Evolutionary conservation across 306 rosid genomes (phyloP).

Genomic region (Rubus idaeus): DNA sequence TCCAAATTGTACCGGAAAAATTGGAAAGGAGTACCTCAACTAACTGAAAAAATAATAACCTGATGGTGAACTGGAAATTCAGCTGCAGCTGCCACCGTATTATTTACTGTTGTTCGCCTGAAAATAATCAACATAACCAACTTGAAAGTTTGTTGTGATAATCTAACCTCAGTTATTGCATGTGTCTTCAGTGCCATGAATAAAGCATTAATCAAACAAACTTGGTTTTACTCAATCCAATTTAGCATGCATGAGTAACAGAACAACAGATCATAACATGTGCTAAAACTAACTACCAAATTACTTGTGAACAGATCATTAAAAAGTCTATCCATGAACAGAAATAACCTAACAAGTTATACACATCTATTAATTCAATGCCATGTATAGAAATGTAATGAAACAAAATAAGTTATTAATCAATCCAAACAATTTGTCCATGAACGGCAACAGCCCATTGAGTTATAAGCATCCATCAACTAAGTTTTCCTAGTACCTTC

Average conservation of each 20-base stretch:
- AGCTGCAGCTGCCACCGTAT: constrained; percentile 36
- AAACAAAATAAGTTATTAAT: not conserved
- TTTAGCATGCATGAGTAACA: not conserved
- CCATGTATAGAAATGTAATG: not conserved
- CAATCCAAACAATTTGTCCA: constrained; percentile 11
- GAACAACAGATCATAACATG: not conserved
- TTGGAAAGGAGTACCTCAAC: constrained; percentile 7
- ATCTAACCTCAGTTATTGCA: not conserved
- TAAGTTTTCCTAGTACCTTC: constrained; percentile 53
- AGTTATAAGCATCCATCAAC: constrained; percentile 24
- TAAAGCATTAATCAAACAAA: not conserved
- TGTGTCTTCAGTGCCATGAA: not conserved
- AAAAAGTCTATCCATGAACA: constrained; percentile 15
- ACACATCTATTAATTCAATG: constrained; percentile 17
- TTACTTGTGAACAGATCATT: not conserved
- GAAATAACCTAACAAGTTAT: not conserved
- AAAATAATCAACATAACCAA: constrained; percentile 10
- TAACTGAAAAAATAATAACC: constrained; percentile 39
- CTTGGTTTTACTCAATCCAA: not conserved
- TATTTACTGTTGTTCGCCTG: constrained; percentile 49
- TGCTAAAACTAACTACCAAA: not conserved
- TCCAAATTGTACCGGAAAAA: constrained; percentile 26
- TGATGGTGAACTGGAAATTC: constrained; percentile 56
- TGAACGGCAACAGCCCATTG: constrained; percentile 1
- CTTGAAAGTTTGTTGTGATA: not conserved